Conservation (phyloP, 208 protist species). For the Crithidia brevicula region DNA sequence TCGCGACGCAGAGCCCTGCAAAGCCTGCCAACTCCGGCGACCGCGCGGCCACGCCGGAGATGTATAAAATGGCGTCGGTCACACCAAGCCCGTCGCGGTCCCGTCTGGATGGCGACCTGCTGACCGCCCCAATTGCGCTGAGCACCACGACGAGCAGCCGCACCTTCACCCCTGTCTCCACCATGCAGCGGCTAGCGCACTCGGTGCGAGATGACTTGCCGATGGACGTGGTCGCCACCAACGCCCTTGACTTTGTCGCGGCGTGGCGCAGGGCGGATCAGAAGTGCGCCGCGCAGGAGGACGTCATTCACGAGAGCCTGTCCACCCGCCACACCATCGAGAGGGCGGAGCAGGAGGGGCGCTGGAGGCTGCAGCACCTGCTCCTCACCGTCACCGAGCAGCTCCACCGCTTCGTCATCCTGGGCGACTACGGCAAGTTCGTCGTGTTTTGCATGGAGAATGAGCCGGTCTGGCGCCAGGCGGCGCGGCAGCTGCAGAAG, state of each 20-base stretch:
- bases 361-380: constrained; percentile 31
- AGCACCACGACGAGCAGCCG: neutral
- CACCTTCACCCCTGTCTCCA: constrained; percentile 16
- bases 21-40: neutral
- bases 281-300: constrained; percentile 12
- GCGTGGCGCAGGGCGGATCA: constrained; percentile 12
- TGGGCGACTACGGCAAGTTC: constrained; percentile 45
- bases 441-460: constrained; percentile 40
- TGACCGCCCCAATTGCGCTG: neutral
- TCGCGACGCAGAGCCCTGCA: neutral
- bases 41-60: neutral
- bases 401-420: constrained; percentile 26
- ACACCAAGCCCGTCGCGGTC: neutral
- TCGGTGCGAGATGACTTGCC: neutral
- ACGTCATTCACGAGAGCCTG: constrained; percentile 39
- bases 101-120: neutral
- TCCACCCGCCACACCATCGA: constrained; percentile 8
- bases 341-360: constrained; percentile 36
- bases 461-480: constrained; percentile 51
- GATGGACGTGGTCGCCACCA: constrained; percentile 1
- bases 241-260: constrained; percentile 37
- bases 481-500: constrained; percentile 36
- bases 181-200: constrained; percentile 15
- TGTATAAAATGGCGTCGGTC: neutral
- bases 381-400: constrained; percentile 33